Base-by-base conservation (phyloP, 1,284 basidiomycete species). In the Ceratobasidium sp. region DNA sequence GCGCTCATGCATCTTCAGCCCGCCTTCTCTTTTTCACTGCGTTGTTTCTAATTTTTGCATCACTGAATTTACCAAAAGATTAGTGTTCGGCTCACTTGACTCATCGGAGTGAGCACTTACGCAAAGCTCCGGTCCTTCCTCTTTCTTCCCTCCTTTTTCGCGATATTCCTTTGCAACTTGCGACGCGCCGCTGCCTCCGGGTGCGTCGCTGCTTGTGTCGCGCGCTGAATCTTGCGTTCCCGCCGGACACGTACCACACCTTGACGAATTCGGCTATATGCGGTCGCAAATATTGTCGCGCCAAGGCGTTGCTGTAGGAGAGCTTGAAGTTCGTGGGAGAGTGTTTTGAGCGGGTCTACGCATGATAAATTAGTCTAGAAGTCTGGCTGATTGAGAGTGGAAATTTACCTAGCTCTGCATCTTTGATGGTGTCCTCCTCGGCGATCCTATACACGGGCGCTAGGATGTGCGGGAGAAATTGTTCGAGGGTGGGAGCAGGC, bases 221-320 rank as follows among this genome's bases (percentile, higher is more conserved):
- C 85, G 20, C 87, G 82, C 0, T 86, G 85, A 0, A 87, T 85
- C 76, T 89, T 89, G 32, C 96, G 82, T 64, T 91, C 90, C 68
- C 89, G 84, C 64, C 92, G 85, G 38, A 93, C 85, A 38, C 83
- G 85, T 32, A 89, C 79, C 0, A 87, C 86, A 34, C 84, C 82
- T 75, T 94, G 89, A 43, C 93, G 85, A 65, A 98, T 90, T 67
- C 84, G 83, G 73, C 88, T 92, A 80, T 97, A 98, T 0, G 85
- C 85, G 20, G 78, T 78, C 2, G 94, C 87, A 79, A 97, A 99
- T 68, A 84, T 85, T 0, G 89, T 90, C 13, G 89, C 87, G 29
- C 95, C 95, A 40, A 97, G 89, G 81, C 93, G 93, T 52, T 80
- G 78, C 76, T 95, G 95, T 0, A 99, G 80, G 17, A 98, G 85